A percentile compares a stretch with the other conserved stretches of the same genome.
Evolutionary conservation across 2,329 filamentous ascomycete species (phyloP).

Genomic region (Beauveria sp.): DNA sequence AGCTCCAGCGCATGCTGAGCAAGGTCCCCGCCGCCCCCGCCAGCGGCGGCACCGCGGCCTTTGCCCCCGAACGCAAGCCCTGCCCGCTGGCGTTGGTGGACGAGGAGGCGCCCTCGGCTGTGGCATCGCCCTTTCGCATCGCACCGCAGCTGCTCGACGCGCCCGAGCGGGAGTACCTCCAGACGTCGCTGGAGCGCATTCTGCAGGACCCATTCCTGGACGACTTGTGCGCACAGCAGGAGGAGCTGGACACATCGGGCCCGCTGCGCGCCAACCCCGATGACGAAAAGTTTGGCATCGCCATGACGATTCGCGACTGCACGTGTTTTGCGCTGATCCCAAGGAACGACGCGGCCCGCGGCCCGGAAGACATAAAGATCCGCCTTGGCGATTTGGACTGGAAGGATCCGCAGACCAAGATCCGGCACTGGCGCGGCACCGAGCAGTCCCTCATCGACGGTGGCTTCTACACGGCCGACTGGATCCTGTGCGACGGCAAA

Average conservation of each 20-base stretch:
- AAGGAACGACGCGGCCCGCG: constrained; percentile 17
- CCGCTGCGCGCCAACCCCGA: constrained; percentile 34
- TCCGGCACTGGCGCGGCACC: constrained; percentile 58
- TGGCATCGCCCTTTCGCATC: constrained; percentile 35
- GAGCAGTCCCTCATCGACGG: constrained; percentile 56
- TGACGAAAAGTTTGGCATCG: constrained; percentile 49
- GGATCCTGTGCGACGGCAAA: constrained; percentile 25
- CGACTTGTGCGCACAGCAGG: constrained; percentile 29
- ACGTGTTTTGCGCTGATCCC: constrained; percentile 62
- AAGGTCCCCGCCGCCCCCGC: constrained; percentile 15
- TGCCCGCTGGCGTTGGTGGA: constrained; percentile 61
- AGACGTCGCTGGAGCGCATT: constrained; percentile 20
- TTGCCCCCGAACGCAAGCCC: constrained; percentile 36
- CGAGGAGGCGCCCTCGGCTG: constrained; percentile 35
- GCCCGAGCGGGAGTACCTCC: constrained; percentile 21
- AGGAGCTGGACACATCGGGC: constrained; percentile 34
- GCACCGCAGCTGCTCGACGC: constrained; percentile 25
- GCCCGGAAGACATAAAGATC: constrained; percentile 35
- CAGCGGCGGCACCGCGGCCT: constrained; percentile 12
- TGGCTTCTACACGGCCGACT: constrained; percentile 58
- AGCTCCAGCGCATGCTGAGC: constrained; percentile 28
- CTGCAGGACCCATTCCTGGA: constrained; percentile 28
- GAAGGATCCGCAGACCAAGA: constrained; percentile 61
- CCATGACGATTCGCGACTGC: constrained; percentile 77
- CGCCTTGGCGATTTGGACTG: constrained; percentile 71